These are phyloP conservation scores for Asterochloris sp. DNA, from an alignment of 139 green algal genomes.

Conservation along the genomic window DNA sequence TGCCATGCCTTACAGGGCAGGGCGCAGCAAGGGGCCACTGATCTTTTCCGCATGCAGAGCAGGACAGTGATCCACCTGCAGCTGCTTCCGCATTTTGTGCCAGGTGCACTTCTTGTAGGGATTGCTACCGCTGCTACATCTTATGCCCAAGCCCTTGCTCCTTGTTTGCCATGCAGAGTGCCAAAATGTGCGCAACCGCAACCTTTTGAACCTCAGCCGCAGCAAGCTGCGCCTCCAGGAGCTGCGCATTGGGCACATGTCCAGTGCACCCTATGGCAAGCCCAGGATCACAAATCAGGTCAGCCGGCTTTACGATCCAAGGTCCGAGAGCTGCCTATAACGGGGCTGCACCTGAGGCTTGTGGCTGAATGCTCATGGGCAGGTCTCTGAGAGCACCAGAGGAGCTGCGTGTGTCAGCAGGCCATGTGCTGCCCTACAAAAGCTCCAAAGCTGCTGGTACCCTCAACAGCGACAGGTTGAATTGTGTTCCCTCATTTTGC, in stretches of 20 bases:
- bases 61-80: neutral
- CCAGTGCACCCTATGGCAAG: conserved; percentile 1
- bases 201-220: conserved; percentile 14
- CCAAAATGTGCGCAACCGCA: conserved; percentile 26
- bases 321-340: neutral
- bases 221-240: neutral
- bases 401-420: neutral
- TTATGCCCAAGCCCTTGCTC: neutral
- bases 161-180: neutral
- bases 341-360: neutral
- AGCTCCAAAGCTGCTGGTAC: neutral
- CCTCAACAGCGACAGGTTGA: neutral
- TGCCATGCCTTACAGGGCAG: neutral
- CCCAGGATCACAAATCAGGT: conserved; percentile 32
- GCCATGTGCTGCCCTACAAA: neutral
- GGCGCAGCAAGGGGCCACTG: neutral
- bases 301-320: neutral
- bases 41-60: neutral
- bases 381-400: neutral
- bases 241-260: conserved; percentile 16
- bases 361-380: neutral
- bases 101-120: neutral
- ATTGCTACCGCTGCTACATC: neutral
- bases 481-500: neutral
- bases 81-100: neutral